These are phyloP conservation scores for Zea luxurians DNA, from an alignment of 176 grass and related monocot genomes.

Conservation along the genomic window DNA sequence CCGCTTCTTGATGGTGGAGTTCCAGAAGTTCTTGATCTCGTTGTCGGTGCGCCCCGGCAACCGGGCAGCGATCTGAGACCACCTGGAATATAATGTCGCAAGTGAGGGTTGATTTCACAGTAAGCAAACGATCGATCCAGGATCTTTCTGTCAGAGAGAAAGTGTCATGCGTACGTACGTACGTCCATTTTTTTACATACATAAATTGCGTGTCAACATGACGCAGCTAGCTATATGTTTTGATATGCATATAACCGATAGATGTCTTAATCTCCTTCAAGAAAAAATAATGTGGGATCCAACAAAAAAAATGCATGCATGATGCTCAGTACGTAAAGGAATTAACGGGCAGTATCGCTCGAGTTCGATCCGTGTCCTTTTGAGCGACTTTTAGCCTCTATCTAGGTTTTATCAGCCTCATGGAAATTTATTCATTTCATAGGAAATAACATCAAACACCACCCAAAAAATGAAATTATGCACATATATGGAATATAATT, in stretches of 20 bases:
- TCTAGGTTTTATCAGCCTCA: background rate
- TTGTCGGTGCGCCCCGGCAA: conserved; percentile 92
- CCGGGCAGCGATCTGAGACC: conserved; percentile 93
- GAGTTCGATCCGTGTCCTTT: conserved; percentile 20
- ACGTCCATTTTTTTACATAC: background rate
- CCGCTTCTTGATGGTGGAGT: conserved; percentile 95
- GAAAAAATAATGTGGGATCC: conserved; percentile 5
- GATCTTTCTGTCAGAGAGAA: conserved; percentile 28
- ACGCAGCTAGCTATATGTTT: background rate
- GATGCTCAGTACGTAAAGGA: background rate
- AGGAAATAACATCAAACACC: background rate
- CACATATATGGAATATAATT: background rate
- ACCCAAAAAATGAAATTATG: no score
- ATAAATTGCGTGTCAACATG: background rate
- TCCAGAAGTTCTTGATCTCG: conserved; percentile 99
- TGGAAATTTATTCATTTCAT: background rate
- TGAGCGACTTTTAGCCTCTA: conserved; percentile 16
- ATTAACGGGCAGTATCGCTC: background rate
- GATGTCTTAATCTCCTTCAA: conserved; percentile 37
- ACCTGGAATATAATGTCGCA: conserved; percentile 55
- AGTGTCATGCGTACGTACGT: background rate
- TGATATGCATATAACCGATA: background rate
- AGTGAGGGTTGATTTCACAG: conserved; percentile 37
- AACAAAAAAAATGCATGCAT: background rate
- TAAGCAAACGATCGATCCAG: conserved; percentile 42